These are phyloP conservation scores for Pelargonium citronellum DNA, from an alignment of 441 rosid genomes.

Conservation along the genomic window DNA sequence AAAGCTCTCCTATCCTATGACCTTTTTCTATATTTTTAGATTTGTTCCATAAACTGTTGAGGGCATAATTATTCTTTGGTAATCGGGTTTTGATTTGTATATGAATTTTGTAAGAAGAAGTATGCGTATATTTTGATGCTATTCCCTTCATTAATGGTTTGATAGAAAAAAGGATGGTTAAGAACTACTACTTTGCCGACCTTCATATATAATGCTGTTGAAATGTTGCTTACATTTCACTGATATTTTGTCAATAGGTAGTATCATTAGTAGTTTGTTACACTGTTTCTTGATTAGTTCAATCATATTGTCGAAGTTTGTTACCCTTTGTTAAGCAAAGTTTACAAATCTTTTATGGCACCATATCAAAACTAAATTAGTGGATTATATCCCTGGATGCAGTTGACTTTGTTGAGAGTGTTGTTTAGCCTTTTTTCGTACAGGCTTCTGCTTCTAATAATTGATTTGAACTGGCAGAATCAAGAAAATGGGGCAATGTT, in stretches of 20 bases:
- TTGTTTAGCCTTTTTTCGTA: not conserved
- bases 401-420: no score
- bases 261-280: not conserved
- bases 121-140: not conserved
- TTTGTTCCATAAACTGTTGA: not conserved
- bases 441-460: not conserved
- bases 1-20: no score
- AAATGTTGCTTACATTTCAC: not conserved
- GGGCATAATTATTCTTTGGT: not conserved
- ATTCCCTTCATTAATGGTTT: not conserved
- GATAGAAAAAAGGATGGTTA: not conserved
- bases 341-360: not conserved
- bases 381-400: not conserved
- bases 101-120: not conserved
- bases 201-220: no score
- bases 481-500: slow-evolving; percentile 31
- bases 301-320: not conserved
- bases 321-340: not conserved
- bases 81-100: not conserved
- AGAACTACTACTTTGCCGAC: no score
- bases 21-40: not conserved
- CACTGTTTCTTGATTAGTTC: not conserved
- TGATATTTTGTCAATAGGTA: not conserved
- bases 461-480: not conserved
- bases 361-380: not conserved